Evolutionary conservation across 257 asterid species (phyloP).

Genomic region (Parsonsia alboflavescens): DNA sequence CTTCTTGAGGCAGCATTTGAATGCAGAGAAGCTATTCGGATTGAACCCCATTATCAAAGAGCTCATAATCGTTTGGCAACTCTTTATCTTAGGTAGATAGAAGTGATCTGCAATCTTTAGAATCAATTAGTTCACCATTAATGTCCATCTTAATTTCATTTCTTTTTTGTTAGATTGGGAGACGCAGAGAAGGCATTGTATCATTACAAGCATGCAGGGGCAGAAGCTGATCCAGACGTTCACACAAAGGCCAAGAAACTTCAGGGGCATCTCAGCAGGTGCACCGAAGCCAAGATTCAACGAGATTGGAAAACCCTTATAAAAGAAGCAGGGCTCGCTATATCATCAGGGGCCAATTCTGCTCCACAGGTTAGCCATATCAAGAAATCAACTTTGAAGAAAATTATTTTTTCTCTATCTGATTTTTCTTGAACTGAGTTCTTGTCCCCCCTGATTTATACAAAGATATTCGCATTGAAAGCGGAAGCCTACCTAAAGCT

Average conservation of each 20-base stretch:
- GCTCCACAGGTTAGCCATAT: constrained; percentile 57
- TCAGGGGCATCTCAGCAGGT: constrained; percentile 43
- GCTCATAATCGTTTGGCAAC: constrained; percentile 81
- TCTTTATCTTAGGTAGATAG: constrained; percentile 48
- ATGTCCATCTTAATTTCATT: neutral
- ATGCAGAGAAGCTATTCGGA: constrained; percentile 75
- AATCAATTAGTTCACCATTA: neutral
- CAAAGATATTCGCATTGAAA: constrained; percentile 66
- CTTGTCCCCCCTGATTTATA: neutral
- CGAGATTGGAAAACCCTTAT: constrained; percentile 57
- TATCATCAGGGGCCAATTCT: constrained; percentile 76
- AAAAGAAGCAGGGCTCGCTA: constrained; percentile 50
- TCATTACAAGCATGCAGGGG: constrained; percentile 68
- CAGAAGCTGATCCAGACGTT: constrained; percentile 75
- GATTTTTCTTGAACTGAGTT: neutral
- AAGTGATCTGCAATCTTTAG: neutral
- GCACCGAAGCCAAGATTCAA: constrained; percentile 58
- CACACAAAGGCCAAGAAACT: constrained; percentile 45
- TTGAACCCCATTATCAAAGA: constrained; percentile 68
- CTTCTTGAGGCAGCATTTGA: constrained; percentile 92
- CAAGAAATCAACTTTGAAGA: neutral
- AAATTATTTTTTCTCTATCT: neutral
- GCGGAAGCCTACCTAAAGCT: constrained; percentile 71
- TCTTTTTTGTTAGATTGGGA: constrained; percentile 49
- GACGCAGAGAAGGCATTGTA: constrained; percentile 64